phyloP scores from a whole-genome alignment of 495 filamentous ascomycete species.

The Eremomyces bilateralis region DNA sequence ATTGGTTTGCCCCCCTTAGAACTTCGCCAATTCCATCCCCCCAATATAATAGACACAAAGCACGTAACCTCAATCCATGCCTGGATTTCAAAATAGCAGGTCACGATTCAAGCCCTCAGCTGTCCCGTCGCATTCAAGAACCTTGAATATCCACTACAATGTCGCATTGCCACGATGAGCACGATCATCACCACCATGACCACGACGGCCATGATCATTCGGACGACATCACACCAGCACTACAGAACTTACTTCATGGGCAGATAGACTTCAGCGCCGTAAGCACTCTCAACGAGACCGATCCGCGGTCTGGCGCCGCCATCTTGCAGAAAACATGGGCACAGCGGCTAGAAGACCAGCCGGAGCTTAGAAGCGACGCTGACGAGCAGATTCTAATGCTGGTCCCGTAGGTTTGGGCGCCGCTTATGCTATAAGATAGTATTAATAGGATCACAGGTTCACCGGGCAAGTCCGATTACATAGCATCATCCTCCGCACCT shows the following conservation, averaged over 20 bases:
- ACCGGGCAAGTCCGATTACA: constrained; percentile 84
- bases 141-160: neutral
- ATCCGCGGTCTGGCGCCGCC: constrained; percentile 40
- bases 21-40: too few species aligned
- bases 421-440: too few species aligned
- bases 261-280: constrained; percentile 80
- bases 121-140: too few species aligned
- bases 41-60: too few species aligned
- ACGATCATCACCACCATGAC: constrained; percentile 17
- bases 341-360: constrained; percentile 45
- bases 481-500: constrained; percentile 63
- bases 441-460: constrained; percentile 65
- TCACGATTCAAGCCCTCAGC: too few species aligned
- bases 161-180: neutral
- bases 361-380: constrained; percentile 60
- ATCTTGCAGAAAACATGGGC: constrained; percentile 83
- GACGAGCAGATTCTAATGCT: constrained; percentile 89
- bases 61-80: too few species aligned
- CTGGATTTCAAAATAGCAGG: too few species aligned
- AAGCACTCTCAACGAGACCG: constrained; percentile 62
- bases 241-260: constrained; percentile 71
- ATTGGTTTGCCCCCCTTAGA: too few species aligned
- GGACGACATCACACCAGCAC: constrained; percentile 47
- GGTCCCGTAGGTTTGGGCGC: constrained; percentile 79
- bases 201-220: constrained; percentile 17